phyloP scores from a whole-genome alignment of 306 rosid genomes.

The Coriaria nepalensis region DNA sequence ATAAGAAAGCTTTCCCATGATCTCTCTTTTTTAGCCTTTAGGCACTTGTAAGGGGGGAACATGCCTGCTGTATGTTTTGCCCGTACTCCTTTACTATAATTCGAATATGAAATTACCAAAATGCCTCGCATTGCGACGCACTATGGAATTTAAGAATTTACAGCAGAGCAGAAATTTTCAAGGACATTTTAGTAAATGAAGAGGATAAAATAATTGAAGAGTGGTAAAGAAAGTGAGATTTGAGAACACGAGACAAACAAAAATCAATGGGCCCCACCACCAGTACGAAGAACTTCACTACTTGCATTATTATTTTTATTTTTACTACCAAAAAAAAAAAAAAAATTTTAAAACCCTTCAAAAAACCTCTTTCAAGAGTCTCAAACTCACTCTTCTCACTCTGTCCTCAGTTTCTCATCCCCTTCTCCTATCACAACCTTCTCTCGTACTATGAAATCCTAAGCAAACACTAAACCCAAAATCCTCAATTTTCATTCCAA shows the following conservation, averaged over 20 bases:
- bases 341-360: too few species aligned
- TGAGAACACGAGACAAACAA: neutral
- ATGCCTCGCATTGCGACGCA: too few species aligned
- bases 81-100: conserved; percentile 15
- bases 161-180: too few species aligned
- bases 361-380: too few species aligned
- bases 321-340: too few species aligned
- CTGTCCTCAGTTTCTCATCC: too few species aligned
- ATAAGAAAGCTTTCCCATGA: conserved; percentile 41
- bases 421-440: too few species aligned
- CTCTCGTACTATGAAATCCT: too few species aligned
- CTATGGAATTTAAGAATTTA: too few species aligned
- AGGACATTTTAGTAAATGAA: conserved; percentile 28
- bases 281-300: conserved; percentile 20
- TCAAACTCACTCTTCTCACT: too few species aligned
- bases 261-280: conserved; percentile 40
- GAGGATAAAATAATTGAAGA: conserved; percentile 34
- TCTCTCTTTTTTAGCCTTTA: neutral
- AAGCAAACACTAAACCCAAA: too few species aligned
- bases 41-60: conserved; percentile 16
- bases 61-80: conserved; percentile 20
- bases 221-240: neutral
- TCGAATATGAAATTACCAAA: conserved; percentile 12
- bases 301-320: neutral
- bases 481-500: neutral